A percentile compares a stretch with the other conserved stretches of the same genome.
Evolutionary conservation across 345 rosid species (phyloP).

Genomic region (Garcia nutans): DNA sequence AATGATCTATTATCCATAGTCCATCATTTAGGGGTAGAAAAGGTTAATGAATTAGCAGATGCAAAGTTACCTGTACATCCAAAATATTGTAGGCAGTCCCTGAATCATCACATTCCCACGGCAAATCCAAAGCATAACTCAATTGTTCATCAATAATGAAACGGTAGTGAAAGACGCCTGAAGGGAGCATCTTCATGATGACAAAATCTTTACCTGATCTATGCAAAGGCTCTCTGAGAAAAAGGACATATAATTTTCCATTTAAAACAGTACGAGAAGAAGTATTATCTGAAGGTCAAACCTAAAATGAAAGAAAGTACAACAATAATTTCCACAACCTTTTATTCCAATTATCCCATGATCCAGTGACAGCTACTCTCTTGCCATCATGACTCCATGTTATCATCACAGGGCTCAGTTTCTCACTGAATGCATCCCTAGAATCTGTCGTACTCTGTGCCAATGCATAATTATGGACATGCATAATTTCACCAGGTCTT

Average conservation of each 20-base stretch:
- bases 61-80: constrained; percentile 50
- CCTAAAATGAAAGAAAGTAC: not conserved
- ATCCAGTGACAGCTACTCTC: constrained; percentile 60
- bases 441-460: constrained; percentile 18
- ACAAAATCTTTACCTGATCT: constrained; percentile 48
- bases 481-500: constrained; percentile 24
- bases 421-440: constrained; percentile 25
- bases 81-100: constrained; percentile 50
- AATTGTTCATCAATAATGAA: constrained; percentile 50
- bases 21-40: not conserved
- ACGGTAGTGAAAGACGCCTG: constrained; percentile 55
- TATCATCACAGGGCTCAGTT: constrained; percentile 41
- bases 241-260: not conserved
- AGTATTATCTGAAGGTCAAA: constrained; percentile 3
- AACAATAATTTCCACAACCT: constrained; percentile 32
- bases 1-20: not conserved
- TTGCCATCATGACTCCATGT: constrained; percentile 60
- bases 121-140: constrained; percentile 45
- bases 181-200: constrained; percentile 50
- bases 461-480: constrained; percentile 14
- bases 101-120: constrained; percentile 42
- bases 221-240: constrained; percentile 47
- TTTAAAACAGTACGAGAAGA: not conserved
- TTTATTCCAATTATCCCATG: constrained; percentile 65
- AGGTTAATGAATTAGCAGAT: not conserved